Base-by-base conservation (phyloP, 306 rosid species). In the Vigna trinervia region DNA sequence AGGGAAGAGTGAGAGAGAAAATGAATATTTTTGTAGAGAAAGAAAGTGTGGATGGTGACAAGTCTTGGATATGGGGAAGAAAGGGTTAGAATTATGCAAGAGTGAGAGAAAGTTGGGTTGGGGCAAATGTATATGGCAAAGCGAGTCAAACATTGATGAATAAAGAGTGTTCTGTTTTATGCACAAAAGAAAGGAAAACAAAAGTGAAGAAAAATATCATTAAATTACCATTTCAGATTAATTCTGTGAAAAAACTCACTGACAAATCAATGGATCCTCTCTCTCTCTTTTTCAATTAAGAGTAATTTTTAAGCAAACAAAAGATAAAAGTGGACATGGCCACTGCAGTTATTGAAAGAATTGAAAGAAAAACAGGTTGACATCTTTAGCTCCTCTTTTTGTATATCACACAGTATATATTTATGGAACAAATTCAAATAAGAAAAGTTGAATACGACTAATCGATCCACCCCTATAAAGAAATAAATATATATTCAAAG, bases 71-170 rank as follows among this genome's bases (percentile, higher is more conserved):
- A 80, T 73, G 82, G 87, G 81, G 75, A 78, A 79, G 85, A 84
- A 80, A 84, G 86, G 79, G 6, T 75, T 78, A 74, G 88, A 88
- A 80, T 89, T 82, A 84, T 78, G 84, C 74, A 75, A 56, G 78
- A 77, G 85, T 38, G 84, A 80, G 86, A 89, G 75, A 82, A 67
- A 71, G 88, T 82, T 89, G 88, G 60, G 79, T 80, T 60, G 47
- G 47, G 47, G 47, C 23, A 74, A 53, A 60, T 83, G 80, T 83
- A 61, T 32, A 51, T 82, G 78, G 91, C 87, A 84, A 90, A 76
- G 75, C 51, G 79, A 89, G 89, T 85, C 85, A 81, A 85, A 85
- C 89, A 76, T 85, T 82, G 82, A 82, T 85, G 77, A 86, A 81
- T 80, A 87, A 80, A 82, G 89, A 80, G 80, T 77, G 73, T 78